Evolutionary conservation across 345 rosid species (phyloP).

Genomic region (Moricandia moricandioides): DNA sequence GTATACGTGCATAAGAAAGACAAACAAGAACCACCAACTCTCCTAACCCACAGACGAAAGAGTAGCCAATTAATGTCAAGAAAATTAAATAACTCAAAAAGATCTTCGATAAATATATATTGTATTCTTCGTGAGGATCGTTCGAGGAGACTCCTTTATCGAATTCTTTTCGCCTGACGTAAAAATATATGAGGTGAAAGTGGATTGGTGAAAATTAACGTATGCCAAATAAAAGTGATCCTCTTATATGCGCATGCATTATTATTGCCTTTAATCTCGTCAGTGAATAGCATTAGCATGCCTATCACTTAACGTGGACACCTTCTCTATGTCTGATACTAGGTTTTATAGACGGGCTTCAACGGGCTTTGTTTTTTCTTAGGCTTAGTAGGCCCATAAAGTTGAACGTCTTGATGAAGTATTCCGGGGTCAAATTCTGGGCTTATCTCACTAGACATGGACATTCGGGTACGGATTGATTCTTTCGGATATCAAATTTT

Average conservation of each 20-base stretch:
- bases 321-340: not conserved
- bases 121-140: not conserved
- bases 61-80: not conserved
- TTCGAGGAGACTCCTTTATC: not conserved
- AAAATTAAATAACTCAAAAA: not conserved
- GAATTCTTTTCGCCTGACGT: not conserved
- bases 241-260: not conserved
- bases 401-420: too few species aligned
- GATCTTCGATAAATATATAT: not conserved
- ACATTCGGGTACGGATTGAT: too few species aligned
- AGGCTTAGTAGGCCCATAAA: too few species aligned
- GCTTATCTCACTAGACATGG: too few species aligned
- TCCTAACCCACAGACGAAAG: not conserved
- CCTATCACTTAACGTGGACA: too few species aligned
- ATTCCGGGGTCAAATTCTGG: too few species aligned
- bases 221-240: not conserved
- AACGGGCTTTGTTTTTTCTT: not conserved
- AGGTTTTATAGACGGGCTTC: not conserved
- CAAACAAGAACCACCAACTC: slow-evolving; percentile 15
- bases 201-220: not conserved
- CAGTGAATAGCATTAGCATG: not conserved
- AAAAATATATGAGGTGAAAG: not conserved
- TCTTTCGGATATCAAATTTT: too few species aligned
- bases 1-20: slow-evolving; percentile 1
- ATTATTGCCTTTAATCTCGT: not conserved